Conservation (phyloP, 2,329 filamentous ascomycete genomes). For the Didymella lethalis region DNA sequence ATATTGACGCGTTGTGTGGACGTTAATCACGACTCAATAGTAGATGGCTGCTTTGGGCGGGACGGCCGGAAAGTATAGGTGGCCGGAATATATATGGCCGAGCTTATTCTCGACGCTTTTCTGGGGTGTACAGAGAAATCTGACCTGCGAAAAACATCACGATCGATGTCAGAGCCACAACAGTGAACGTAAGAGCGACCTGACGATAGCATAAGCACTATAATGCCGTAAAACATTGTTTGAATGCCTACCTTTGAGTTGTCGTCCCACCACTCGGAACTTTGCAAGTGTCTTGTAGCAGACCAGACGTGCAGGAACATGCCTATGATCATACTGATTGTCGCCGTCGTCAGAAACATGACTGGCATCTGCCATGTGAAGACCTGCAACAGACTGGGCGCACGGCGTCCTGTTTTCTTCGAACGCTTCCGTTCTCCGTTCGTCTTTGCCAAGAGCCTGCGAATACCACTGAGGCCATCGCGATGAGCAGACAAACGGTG, state of each 20-base stretch:
- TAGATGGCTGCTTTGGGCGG: no score
- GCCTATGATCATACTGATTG: conserved; percentile 50
- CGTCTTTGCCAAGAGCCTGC: conserved; percentile 43
- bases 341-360: conserved; percentile 47
- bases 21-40: no score
- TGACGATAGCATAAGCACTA: conserved; percentile 2
- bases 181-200: conserved; percentile 34
- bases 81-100: no score
- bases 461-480: conserved; percentile 49
- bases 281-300: conserved; percentile 36
- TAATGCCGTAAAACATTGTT: neutral
- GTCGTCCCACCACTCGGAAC: conserved; percentile 41
- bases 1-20: no score
- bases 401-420: conserved; percentile 22
- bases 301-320: conserved; percentile 53
- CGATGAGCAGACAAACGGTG: conserved; percentile 54
- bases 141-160: conserved; percentile 33
- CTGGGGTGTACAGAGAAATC: conserved; percentile 28
- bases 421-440: conserved; percentile 31
- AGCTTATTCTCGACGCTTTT: conserved; percentile 18
- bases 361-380: conserved; percentile 52
- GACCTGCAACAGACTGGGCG: conserved; percentile 42
- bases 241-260: conserved; percentile 36
- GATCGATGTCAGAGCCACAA: conserved; percentile 29
- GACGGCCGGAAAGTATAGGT: no score